phyloP scores from a whole-genome alignment of 352 stramenopile genomes.

The Globisporangium cystogenes region DNA sequence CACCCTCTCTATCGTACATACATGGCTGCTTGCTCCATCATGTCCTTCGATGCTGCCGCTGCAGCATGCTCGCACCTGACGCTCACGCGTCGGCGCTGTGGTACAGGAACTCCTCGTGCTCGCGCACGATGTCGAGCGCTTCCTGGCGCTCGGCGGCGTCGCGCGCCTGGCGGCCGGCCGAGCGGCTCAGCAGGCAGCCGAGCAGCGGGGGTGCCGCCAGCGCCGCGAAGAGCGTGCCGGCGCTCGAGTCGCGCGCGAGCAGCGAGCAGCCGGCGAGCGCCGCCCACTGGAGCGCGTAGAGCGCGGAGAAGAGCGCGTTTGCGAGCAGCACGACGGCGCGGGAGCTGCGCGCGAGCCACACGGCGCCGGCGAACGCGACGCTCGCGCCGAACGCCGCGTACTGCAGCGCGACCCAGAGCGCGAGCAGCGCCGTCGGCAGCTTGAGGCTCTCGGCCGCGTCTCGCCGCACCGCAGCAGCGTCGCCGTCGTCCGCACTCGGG shows the following conservation, averaged over 20 bases:
- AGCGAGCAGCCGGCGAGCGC: slow-evolving; percentile 4
- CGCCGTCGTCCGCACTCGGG: background rate
- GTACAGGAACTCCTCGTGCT: slow-evolving; percentile 8
- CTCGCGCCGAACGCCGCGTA: slow-evolving; percentile 11
- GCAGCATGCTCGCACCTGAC: background rate
- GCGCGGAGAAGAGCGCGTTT: slow-evolving; percentile 10
- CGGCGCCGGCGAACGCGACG: slow-evolving; percentile 5
- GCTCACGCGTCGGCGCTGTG: slow-evolving; percentile 6
- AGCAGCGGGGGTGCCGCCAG: slow-evolving; percentile 3
- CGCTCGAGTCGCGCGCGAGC: background rate
- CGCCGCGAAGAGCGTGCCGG: slow-evolving; percentile 3
- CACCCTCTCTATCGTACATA: background rate
- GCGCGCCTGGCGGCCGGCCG: slow-evolving; percentile 4
- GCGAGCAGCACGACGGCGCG: slow-evolving; percentile 3
- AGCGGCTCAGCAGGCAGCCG: slow-evolving; percentile 4
- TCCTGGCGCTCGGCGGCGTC: slow-evolving; percentile 9
- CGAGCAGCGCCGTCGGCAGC: background rate
- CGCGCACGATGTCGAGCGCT: slow-evolving; percentile 9
- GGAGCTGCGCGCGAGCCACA: slow-evolving; percentile 5
- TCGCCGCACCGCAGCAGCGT: too few species aligned
- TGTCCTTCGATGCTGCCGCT: background rate
- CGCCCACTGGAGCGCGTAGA: slow-evolving; percentile 6
- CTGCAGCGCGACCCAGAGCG: slow-evolving; percentile 7
- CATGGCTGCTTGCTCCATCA: too few species aligned
- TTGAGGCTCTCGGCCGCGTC: background rate